These are phyloP conservation scores for Eucalyptus pumila DNA, from an alignment of 345 rosid species.

Conservation along the genomic window DNA sequence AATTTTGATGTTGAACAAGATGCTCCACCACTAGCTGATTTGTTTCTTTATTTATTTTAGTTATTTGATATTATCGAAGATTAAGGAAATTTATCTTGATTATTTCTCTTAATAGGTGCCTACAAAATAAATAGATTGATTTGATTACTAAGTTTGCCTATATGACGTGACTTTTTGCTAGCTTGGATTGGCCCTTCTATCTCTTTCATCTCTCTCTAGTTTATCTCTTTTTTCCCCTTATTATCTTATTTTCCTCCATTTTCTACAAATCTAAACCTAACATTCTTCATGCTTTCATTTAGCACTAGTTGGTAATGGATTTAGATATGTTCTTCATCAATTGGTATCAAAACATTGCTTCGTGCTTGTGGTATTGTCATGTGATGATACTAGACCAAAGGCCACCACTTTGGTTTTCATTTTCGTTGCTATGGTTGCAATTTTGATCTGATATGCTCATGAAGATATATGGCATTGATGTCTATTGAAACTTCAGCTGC, in stretches of 20 bases:
- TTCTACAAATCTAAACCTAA: background rate
- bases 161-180: too few relatives aligned
- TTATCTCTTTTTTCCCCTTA: background rate
- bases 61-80: too few relatives aligned
- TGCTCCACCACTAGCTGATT: background rate
- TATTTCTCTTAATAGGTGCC: too few relatives aligned
- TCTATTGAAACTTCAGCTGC: background rate
- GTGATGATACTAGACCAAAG: background rate
- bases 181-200: background rate
- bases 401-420: background rate
- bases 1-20: too few relatives aligned
- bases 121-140: background rate
- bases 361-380: rapidly evolving
- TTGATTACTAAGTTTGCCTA: background rate
- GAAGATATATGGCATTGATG: background rate
- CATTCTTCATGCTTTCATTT: background rate
- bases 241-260: background rate
- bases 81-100: too few relatives aligned
- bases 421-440: background rate
- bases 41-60: background rate
- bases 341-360: background rate
- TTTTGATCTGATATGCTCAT: background rate
- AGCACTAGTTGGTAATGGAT: background rate
- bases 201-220: background rate
- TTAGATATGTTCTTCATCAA: background rate